A percentile compares a stretch with the other conserved stretches of the same genome.
phyloP scores from a whole-genome alignment of 2,329 filamentous ascomycete genomes.

The Zymoseptoria crescenta region DNA sequence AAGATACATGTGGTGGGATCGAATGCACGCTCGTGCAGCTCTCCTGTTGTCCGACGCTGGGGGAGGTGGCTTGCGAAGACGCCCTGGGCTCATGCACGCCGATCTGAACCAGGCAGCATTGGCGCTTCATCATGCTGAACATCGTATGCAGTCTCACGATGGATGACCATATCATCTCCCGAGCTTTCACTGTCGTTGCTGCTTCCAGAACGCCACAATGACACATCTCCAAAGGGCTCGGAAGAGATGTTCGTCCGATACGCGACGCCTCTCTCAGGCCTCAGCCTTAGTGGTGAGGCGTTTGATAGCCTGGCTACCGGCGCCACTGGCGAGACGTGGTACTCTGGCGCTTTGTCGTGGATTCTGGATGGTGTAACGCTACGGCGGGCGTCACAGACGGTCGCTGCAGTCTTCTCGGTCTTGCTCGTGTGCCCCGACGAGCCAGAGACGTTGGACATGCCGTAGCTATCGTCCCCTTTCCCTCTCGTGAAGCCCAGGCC shows the following conservation, averaged over 20 bases:
- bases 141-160: constrained; percentile 21
- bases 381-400: constrained; percentile 2
- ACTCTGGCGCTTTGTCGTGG: constrained; percentile 1
- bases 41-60: neutral
- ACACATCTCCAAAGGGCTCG: constrained; percentile 9
- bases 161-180: constrained; percentile 23
- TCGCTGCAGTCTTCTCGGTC: constrained; percentile 11
- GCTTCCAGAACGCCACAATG: constrained; percentile 7
- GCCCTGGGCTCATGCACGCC: constrained; percentile 6
- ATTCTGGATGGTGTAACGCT: neutral
- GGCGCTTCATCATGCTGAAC: constrained; percentile 21
- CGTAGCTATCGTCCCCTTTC: constrained; percentile 24
- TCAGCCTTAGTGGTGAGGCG: constrained; percentile 9
- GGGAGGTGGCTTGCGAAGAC: neutral
- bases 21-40: neutral
- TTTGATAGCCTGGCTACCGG: neutral
- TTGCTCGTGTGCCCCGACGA: constrained; percentile 13
- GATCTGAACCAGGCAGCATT: constrained; percentile 11
- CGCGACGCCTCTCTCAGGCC: constrained; percentile 13
- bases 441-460: constrained; percentile 19
- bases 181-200: constrained; percentile 14
- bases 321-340: neutral
- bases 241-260: constrained; percentile 10
- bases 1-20: neutral
- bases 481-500: constrained; percentile 26